Conservation (phyloP, 768 basidiomycete genomes). For the Lyophyllum decastes region DNA sequence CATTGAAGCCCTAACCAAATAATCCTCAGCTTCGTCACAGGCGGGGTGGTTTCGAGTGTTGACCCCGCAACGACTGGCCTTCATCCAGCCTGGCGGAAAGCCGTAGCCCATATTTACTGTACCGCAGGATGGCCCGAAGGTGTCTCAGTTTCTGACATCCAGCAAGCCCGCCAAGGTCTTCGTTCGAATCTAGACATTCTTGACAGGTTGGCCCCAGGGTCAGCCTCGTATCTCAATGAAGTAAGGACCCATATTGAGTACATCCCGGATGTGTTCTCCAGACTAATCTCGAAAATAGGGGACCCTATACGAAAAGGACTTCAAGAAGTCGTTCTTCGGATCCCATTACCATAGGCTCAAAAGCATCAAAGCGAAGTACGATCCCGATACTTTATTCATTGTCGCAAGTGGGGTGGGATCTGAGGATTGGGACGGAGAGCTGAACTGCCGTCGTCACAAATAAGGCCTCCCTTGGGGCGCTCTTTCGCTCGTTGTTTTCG, state of each 20-base stretch:
- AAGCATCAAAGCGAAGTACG: conserved; percentile 45
- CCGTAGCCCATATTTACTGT: conserved; percentile 31
- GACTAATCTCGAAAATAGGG: conserved; percentile 34
- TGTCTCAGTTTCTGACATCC: conserved; percentile 20
- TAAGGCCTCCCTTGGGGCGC: no score
- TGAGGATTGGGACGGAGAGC: conserved; percentile 44
- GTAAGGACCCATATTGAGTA: no score
- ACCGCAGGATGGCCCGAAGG: conserved; percentile 30
- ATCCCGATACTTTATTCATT: conserved; percentile 46
- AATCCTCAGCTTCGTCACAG: conserved; percentile 37
- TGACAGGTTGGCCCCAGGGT: conserved; percentile 24
- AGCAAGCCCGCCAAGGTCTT: conserved; percentile 16
- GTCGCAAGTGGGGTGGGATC: conserved; percentile 49
- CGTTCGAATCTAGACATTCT: conserved; percentile 22
- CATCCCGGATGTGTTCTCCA: no score
- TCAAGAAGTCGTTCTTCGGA: conserved; percentile 47
- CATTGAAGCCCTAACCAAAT: no score
- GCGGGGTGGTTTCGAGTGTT: conserved; percentile 41
- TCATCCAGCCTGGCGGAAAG: conserved; percentile 50
- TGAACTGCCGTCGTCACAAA: conserved; percentile 21
- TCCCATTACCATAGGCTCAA: conserved; percentile 39
- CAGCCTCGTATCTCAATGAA: no score
- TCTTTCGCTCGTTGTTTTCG: no score
- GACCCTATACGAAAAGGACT: conserved; percentile 40
- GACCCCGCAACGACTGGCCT: conserved; percentile 40